Evolutionary conservation across 441 rosid species (phyloP), one percentile per base, ranked within the genome.

Genomic region (Croton laevigatus): DNA sequence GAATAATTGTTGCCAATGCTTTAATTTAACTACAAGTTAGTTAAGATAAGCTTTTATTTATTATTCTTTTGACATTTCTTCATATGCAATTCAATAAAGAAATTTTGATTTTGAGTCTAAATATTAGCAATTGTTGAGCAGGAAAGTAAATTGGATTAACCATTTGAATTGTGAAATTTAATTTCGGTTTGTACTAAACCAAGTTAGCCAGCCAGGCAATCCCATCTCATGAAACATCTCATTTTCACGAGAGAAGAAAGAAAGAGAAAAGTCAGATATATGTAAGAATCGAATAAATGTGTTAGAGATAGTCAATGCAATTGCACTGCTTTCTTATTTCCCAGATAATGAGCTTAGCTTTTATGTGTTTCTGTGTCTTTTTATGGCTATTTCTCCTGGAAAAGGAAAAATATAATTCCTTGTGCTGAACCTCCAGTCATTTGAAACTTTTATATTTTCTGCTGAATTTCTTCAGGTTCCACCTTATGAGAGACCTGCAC

Each of bases 401-500:
- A 40, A 19, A 63, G 34, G 34, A 4, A 51, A 37, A 52, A 22
- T 16, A 38, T 66, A 16, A 48, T 65, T 27, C 32, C 32, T 27
- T 27, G 1, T 2, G 32, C 32, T 27, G 40, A 38, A 62, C 66
- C 20, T 22, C 17, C 59, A 16, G n/a, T 12, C 8, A 51, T 20
- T 45, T 64, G 70, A 64, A 54, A 52, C 32, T 62, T 6, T 42
- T 71, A 40, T 3, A 10, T 22, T 59, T 42, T 51, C 20, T 45
- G 23, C 36, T 59, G 57, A 1, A 20, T 17, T 76, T 75, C 65
- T 72, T 34, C 88, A 92, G 98, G 89, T 87, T 78, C 83, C 97
- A 36, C 98, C 99, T 38, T 94, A 92, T 66, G 99, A 94, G 89
- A 91, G 99, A 80, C 98, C 98, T 32, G 96, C 98, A 11, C 78